Base-by-base conservation (phyloP, 2,329 filamentous ascomycete genomes). In the Eutypa lata region DNA sequence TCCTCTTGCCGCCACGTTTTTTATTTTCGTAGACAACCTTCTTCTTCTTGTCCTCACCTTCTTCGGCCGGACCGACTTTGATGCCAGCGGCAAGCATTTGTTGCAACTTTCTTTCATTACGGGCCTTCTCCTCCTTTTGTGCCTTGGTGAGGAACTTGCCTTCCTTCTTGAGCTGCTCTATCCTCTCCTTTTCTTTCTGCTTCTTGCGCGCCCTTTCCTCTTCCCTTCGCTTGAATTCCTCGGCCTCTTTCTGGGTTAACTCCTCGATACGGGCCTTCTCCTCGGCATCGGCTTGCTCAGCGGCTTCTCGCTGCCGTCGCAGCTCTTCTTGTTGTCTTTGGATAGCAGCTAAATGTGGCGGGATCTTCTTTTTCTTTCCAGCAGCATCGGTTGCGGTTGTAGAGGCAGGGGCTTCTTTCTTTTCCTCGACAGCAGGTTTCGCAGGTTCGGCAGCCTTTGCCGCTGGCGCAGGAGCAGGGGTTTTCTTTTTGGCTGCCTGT, bases 141-240 rank as follows among this genome's bases (percentile, higher is more conserved):
- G 90, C 89, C 73, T 93, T 92, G 60, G 90, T 93, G 65, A 93
- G 75, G 72, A 88, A 93, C 66, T 90, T 93, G 69, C 90, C 90
- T 69, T 91, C 89, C 70, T 89, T 90, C 81, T 93, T 94, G 52
- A 91, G 82, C 74, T 93, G 87, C 67, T 94, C 90, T 55, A 93
- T 86, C 72, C 83, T 90, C 70, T 92, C 88, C 77, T 89, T 93
- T 65, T 95, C 90, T 68, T 84, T 91, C 65, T 91, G 89, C 78
- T 93, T 94, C 79, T 89, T 93, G 43, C 84, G 73, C 2, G 85
- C 84, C 71, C 84, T 90, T 49, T 85, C 84, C 66, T 93, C 90
- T 64, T 90, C 88, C 59, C 77, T 85, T 53, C 79, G 80, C 73
- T 86, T 84, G 53, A 75, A 70, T 64, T 92, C 89, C 69, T 93